Evolutionary conservation across 2,329 filamentous ascomycete species (phyloP), one percentile per base, ranked within the genome.

Genomic region (Colletotrichum sp.): DNA sequence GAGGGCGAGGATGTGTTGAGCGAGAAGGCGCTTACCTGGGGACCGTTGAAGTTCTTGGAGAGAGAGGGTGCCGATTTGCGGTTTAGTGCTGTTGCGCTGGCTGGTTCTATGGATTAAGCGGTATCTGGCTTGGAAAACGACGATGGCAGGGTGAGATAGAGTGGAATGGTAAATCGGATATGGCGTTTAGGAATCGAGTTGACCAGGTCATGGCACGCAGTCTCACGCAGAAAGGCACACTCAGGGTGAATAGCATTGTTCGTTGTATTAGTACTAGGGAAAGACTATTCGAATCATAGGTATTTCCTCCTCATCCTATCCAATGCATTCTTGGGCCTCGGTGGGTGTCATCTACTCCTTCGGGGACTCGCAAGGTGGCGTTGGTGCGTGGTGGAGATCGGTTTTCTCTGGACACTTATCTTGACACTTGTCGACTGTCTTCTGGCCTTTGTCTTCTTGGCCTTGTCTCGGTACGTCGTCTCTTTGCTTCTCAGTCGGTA

Each of bases 1-100:
- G 84, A 85, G 2, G 88, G 89, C 49, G 94, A 96, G 83, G 94
- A 96, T 84, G 92, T 95, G 69, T 83, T 96, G 80, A 95, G 95
- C 82, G 89, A 94, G 72, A 93, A 91, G 84, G 96, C 95, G 10
- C 85, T 98, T 80, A 88, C 92, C 36, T 84, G 95, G 81, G 96
- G 96, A 2, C 88, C 88, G 57, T 80, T 91, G 55, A 89, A 88
- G 84, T 92, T 92, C 78, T 80, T 92, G 68, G 89, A 90, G 83
- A 84, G 89, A 21, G 90, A 89, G 76, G 89, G 88, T 5, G 89
- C 81, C 9, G 91, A 92, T 79, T 82, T 92, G 85, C 85, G 91
- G 73, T 92, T 92, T 79, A 92, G 90, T 76, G 90, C 89, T 71
- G 89, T 92, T 44, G 90, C 90, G 69, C 79, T 92, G 76, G 90